Evolutionary conservation across 805 yeast genomes (phyloP), one percentile per base, ranked within the genome.

Genomic region (Yarrowia hollandica): DNA sequence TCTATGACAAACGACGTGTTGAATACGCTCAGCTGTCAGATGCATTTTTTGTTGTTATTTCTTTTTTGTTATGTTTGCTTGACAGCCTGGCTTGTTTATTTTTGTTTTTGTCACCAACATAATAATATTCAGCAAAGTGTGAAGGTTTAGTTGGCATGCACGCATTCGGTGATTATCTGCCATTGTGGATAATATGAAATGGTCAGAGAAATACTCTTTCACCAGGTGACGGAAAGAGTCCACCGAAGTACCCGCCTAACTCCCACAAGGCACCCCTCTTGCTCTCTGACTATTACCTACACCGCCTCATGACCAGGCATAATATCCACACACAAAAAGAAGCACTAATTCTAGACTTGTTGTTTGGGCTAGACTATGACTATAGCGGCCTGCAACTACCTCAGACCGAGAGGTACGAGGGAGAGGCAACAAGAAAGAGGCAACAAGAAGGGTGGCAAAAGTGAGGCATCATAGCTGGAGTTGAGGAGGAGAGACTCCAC

Each of bases 361-460:
- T 28, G 35, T 30, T 26, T 28, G 52, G 35, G 52, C 52, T 44
- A 44, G 52, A 44, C 52, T 41, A 12, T 10, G 23, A n/a, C 31
- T 44, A 44, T 44, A 44, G 52, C 52, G 52, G 52, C 26, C 52
- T 19, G 16, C 35, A 28, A 44, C 35, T 11, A 26, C 10, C n/a
- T 28, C 52, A 44, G 35, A 44, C 52, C 52, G 52, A 44, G 52
- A 44, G 52, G 35, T 44, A 44, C 52, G 52, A 28, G n/a, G 3
- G 10, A 30, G 15, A 30, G 14, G 34, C 14, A 21, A 23, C 21
- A 23, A 11, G 10, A 10, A 22, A 30, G 46, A 11, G 31, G 31
- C 21, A 41, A 31, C 7, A 35, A 6, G 16, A 21, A 4, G 30
- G 16, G 11, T 7, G 31, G 11, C 5, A 22, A 22, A 25, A 25